Base-by-base conservation (phyloP, 441 rosid species). In the Pelargonium australe region DNA sequence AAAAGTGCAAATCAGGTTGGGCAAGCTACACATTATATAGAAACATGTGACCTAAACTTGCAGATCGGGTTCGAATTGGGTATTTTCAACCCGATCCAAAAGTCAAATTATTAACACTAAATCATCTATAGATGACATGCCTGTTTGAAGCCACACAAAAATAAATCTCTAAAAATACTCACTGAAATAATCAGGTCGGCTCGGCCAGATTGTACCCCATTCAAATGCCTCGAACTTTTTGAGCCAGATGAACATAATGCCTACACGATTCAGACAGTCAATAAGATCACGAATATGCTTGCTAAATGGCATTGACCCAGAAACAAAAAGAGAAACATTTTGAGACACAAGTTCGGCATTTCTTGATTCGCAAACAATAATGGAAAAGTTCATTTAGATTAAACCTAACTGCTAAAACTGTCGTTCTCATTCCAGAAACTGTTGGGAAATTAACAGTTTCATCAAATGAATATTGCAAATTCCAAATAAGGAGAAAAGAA, bases 111-210 rank as follows among this genome's bases (percentile, higher is more conserved):
- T 40, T 40, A 40, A 40, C 43, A 11, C 16, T n/a, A 66, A n/a
- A 0, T 7, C 72, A 41, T 9, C 7, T 44, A 40, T 45, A 60
- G 17, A 60, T 23, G 23, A 25, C 69, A 65, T 63, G 63, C 61
- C 64, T 12, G 45, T 44, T 40, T 40, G 43, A 70, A 28, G 25
- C 23, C 25, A 14, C 51, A 68, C 7, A 40, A 40, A 7, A 63
- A 67, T 20, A 20, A 68, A 16, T 13, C 45, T 41, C 7, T 51
- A 57, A 13, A 73, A 53, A 67, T 6, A 80, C 95, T 84, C 73
- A 89, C 99, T 10, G 97, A 78, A 75, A 94, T 88, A 61, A 94
- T 91, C 97, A 94, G 87, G 74, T 91, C 96, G 61, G 92, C 99
- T 80, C 96, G 83, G 86, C 86, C 78, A 25, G 84, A 78, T 78